Evolutionary conservation across 257 asterid species (phyloP).

Genomic region (Misopates orontium): DNA sequence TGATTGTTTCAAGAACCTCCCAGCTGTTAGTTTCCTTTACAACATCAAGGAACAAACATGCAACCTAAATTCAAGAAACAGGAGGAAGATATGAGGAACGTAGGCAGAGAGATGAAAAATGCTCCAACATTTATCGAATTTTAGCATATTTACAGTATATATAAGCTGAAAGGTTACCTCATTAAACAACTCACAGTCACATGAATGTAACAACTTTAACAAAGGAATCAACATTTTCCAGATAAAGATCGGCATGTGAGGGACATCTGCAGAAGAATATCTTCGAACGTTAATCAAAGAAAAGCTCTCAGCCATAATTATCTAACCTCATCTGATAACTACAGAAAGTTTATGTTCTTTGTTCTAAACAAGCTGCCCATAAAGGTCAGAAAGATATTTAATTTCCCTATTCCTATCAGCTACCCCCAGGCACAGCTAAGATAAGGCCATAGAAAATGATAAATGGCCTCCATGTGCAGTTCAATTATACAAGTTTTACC

Average conservation of each 20-base stretch:
- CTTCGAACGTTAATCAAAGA: slow-evolving; percentile 29
- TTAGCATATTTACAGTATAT: slow-evolving; percentile 14
- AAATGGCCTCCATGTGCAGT: neutral
- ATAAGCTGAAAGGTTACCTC: slow-evolving; percentile 51
- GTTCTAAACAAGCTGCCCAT: slow-evolving; percentile 8
- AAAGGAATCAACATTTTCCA: slow-evolving; percentile 67
- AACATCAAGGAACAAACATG: slow-evolving; percentile 59
- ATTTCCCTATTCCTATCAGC: neutral
- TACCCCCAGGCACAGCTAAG: neutral
- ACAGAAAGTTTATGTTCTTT: slow-evolving; percentile 10
- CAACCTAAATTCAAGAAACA: slow-evolving; percentile 49
- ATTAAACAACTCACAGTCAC: slow-evolving; percentile 54
- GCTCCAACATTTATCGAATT: slow-evolving; percentile 6
- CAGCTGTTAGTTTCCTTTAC: slow-evolving; percentile 67
- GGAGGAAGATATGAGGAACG: neutral
- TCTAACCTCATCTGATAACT: slow-evolving; percentile 4
- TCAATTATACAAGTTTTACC: slow-evolving; percentile 5
- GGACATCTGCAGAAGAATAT: slow-evolving; percentile 49
- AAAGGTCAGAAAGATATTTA: neutral
- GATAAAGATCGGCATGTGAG: slow-evolving; percentile 50
- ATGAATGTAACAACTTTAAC: slow-evolving; percentile 53
- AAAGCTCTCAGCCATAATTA: slow-evolving; percentile 21
- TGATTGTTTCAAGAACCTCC: slow-evolving; percentile 62
- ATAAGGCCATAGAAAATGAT: neutral
- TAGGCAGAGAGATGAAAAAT: slow-evolving; percentile 17